phyloP scores from a whole-genome alignment of 305 asterid genomes.

The Fraxinus albicans region DNA sequence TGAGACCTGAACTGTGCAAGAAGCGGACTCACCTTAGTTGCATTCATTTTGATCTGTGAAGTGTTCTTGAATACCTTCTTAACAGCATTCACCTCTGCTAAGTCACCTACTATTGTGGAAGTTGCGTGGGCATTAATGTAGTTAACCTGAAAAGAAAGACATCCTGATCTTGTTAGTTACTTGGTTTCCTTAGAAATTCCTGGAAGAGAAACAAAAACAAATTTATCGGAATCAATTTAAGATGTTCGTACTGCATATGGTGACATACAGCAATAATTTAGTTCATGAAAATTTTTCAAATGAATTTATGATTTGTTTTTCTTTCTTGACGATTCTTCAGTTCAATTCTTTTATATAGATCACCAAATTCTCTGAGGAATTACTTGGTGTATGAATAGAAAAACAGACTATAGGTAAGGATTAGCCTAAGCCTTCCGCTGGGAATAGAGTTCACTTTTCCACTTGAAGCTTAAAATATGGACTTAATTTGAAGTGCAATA shows the following conservation, averaged over 20 bases:
- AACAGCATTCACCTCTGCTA: slow-evolving; percentile 90
- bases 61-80: slow-evolving; percentile 89
- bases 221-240: neutral
- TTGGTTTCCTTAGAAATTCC: neutral
- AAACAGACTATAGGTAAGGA: neutral
- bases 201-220: neutral
- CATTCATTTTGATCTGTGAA: slow-evolving; percentile 77
- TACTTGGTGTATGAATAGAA: neutral
- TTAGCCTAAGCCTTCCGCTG: neutral
- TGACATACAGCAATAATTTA: neutral
- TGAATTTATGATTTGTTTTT: neutral
- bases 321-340: neutral
- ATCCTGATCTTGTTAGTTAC: neutral
- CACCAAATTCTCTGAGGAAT: neutral
- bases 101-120: slow-evolving; percentile 85
- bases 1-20: neutral
- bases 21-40: slow-evolving; percentile 66
- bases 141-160: slow-evolving; percentile 63
- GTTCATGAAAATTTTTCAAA: neutral
- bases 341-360: neutral
- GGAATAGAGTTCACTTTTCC: neutral
- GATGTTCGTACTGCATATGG: neutral
- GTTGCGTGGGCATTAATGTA: slow-evolving; percentile 97
- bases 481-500: neutral
- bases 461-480: neutral